Evolutionary conservation across 352 stramenopile genomes (phyloP).

Genomic region (Peronospora destructor): DNA sequence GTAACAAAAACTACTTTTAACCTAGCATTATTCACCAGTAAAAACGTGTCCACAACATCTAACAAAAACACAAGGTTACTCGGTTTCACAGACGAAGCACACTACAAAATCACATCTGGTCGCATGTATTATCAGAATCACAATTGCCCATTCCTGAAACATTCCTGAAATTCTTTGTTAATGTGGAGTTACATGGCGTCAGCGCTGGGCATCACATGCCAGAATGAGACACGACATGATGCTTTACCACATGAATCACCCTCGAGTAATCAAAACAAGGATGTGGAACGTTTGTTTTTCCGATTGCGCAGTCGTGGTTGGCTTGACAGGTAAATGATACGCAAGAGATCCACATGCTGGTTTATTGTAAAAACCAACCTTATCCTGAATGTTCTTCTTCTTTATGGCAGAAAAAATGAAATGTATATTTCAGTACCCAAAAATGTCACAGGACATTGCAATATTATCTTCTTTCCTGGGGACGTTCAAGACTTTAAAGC

Average conservation of each 20-base stretch:
- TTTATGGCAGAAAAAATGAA: constrained; percentile 36
- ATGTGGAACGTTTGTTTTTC: constrained; percentile 15
- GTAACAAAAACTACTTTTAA: too few relatives aligned
- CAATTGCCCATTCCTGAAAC: neutral
- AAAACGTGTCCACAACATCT: neutral
- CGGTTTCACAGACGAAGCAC: neutral
- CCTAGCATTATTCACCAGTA: neutral
- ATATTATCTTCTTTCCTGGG: constrained; percentile 67
- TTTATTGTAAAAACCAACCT: neutral
- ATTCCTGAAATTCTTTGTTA: constrained; percentile 3
- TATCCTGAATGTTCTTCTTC: too few relatives aligned
- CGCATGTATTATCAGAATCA: constrained; percentile 6
- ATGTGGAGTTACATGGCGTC: constrained; percentile 36
- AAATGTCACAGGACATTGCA: constrained; percentile 18
- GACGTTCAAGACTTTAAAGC: constrained; percentile 54
- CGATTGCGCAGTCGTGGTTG: constrained; percentile 27
- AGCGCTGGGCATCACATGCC: constrained; percentile 11
- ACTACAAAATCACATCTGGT: neutral
- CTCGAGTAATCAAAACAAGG: constrained; percentile 18
- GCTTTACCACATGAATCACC: neutral
- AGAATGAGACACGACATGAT: constrained; percentile 6
- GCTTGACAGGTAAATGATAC: constrained; percentile 21
- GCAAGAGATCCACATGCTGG: neutral
- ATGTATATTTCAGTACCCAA: constrained; percentile 35
- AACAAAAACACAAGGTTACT: neutral